phyloP scores from a whole-genome alignment of 2,329 filamentous ascomycete genomes.

The Aspergillus bombycis region DNA sequence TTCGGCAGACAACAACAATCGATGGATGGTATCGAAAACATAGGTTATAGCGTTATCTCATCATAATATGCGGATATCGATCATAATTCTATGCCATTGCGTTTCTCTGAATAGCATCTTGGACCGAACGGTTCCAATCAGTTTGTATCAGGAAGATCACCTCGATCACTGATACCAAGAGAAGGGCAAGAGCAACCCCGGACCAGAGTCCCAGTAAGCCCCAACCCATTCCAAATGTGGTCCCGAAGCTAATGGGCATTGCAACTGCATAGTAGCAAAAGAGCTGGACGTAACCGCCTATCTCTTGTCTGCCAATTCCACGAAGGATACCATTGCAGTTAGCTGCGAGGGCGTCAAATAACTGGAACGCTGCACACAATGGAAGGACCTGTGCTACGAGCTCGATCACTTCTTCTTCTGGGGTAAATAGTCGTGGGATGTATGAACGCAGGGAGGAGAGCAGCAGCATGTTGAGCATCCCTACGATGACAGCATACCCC shows the following conservation, averaged over 20 bases:
- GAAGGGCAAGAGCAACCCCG: constrained; percentile 73
- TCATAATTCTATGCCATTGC: constrained; percentile 21
- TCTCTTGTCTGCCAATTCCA: constrained; percentile 83
- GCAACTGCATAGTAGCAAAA: constrained; percentile 85
- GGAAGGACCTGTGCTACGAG: constrained; percentile 73
- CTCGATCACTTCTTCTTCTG: constrained; percentile 68
- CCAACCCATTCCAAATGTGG: constrained; percentile 77
- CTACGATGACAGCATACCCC: constrained; percentile 68
- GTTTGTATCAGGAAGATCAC: constrained; percentile 58
- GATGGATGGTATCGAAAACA: constrained; percentile 2
- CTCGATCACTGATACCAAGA: constrained; percentile 59
- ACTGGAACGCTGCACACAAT: constrained; percentile 82
- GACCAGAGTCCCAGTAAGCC: constrained; percentile 79
- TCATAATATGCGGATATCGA: not conserved
- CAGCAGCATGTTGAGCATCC: constrained; percentile 74
- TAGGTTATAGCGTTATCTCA: not conserved
- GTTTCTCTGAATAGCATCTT: constrained; percentile 63
- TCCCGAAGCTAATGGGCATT: constrained; percentile 78
- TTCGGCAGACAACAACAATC: not conserved
- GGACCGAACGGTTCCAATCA: constrained; percentile 62
- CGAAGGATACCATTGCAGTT: constrained; percentile 83
- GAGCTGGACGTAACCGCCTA: constrained; percentile 87
- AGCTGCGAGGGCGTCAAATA: constrained; percentile 80
- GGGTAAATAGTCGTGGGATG: constrained; percentile 79
- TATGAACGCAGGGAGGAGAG: constrained; percentile 69